Evolutionary conservation across 2,329 filamentous ascomycete species (phyloP), one percentile per base, ranked within the genome.

Genomic region (Aphanoascus verrucosus): DNA sequence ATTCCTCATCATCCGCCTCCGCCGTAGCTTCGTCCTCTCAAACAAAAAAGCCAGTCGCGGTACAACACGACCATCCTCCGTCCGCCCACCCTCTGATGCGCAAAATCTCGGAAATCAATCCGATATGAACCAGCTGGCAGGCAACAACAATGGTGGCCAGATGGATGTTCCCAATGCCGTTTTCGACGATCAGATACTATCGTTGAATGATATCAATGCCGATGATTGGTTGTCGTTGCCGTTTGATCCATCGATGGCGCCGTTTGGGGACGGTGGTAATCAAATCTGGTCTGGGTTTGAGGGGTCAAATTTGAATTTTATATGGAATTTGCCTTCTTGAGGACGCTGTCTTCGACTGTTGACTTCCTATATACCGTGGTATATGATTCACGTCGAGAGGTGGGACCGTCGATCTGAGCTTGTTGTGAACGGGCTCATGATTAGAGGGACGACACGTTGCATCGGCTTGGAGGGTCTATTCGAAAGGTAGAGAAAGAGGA

Each of bases 201-300:
- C 55, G 5, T 19, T 57, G 19, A 57, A 57, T 38, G 55, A 57
- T 32, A 57, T 57, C n/a, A 57, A 42, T 49, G 55, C 52, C 5
- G 69, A 72, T 52, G 69, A 72, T 53, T 72, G 70, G 70, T 63
- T 72, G 23, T 71, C 68, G 1, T 53, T 71, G 31, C 69, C 70
- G 3, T 72, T 72, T 53, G 69, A 72, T 57, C 69, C 69, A 3
- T 71, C 68, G 0, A 72, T 72, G 68, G 70, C 70, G 15, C 70
- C 70, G 0, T 72, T 72, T 58, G 67, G 69, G 1, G 67, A 69
- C 55, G 66, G 62, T 34, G 64, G 64, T 23, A 66, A 63, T 6
- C 69, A 70, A 51, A 23, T 56, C 34, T 68, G 69, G 46, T 67
- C 69, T 17, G 68, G 68, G 17, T 67, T 69, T 55, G 69, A 70